A percentile compares a stretch with the other conserved stretches of the same genome.
These are phyloP conservation scores for Dendrobium officinale DNA, from an alignment of 106 monocot genomes.

Conservation along the genomic window DNA sequence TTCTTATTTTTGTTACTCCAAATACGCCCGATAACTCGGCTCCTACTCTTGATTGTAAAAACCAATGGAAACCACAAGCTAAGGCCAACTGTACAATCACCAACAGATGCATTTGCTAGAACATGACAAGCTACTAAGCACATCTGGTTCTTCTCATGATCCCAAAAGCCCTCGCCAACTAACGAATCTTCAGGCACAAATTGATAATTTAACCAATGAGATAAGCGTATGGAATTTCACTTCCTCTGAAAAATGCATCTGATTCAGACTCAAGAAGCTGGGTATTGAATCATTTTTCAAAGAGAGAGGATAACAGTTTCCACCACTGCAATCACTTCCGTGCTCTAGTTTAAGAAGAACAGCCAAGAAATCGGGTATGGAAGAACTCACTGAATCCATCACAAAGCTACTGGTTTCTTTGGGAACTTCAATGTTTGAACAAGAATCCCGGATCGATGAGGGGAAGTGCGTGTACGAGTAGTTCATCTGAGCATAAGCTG, in stretches of 20 bases:
- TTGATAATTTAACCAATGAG: neutral
- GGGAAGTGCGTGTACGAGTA: slow-evolving; percentile 34
- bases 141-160: slow-evolving; percentile 23
- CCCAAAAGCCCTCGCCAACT: slow-evolving; percentile 38
- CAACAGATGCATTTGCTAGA: slow-evolving; percentile 1
- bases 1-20: slow-evolving; percentile 25
- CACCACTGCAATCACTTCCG: no score
- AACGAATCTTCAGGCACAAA: slow-evolving; percentile 26
- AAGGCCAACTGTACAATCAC: slow-evolving; percentile 37
- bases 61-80: slow-evolving; percentile 34
- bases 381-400: neutral
- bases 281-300: slow-evolving; percentile 7
- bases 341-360: slow-evolving; percentile 11
- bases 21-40: slow-evolving; percentile 20
- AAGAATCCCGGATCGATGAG: slow-evolving; percentile 4
- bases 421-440: slow-evolving; percentile 6
- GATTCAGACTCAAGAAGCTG: slow-evolving; percentile 8
- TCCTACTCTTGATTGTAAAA: slow-evolving; percentile 23
- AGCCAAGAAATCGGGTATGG: neutral
- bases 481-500: slow-evolving; percentile 22
- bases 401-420: slow-evolving; percentile 8
- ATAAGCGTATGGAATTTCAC: slow-evolving; percentile 16
- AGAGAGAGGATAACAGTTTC: neutral
- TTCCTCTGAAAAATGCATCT: slow-evolving; percentile 13
- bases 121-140: slow-evolving; percentile 26